Conservation (phyloP, 2,329 filamentous ascomycete genomes). For the Epichloe hybrida region DNA sequence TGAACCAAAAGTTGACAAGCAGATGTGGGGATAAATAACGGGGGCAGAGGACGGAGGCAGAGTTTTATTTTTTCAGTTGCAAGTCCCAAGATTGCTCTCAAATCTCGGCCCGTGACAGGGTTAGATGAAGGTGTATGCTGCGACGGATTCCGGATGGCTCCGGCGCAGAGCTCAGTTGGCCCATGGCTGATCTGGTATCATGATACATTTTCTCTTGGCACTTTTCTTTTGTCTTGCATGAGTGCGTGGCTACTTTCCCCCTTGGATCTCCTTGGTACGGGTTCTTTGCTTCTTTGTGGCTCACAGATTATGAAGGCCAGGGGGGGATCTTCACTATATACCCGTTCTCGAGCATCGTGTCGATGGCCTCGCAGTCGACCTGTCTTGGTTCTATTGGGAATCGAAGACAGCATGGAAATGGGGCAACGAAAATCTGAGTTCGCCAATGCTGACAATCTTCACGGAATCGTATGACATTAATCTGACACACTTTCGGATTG, state of each 20-base stretch:
- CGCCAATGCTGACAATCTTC: background rate
- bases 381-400: background rate
- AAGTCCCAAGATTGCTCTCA: background rate
- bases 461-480: background rate
- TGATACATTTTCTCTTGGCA: background rate
- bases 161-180: no score
- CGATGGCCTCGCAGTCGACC: background rate
- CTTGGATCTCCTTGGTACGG: background rate
- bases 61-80: background rate
- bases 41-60: background rate
- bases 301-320: background rate
- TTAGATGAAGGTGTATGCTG: background rate
- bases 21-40: background rate
- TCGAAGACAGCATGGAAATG: background rate
- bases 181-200: background rate
- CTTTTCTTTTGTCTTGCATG: background rate
- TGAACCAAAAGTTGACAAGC: background rate
- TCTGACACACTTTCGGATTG: background rate
- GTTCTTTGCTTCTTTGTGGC: background rate
- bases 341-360: background rate
- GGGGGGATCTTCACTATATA: background rate
- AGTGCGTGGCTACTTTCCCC: background rate
- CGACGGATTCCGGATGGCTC: background rate
- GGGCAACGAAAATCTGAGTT: background rate
- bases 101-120: background rate